Conservation (phyloP, 805 yeast species). For the Candida morakotiae region DNA sequence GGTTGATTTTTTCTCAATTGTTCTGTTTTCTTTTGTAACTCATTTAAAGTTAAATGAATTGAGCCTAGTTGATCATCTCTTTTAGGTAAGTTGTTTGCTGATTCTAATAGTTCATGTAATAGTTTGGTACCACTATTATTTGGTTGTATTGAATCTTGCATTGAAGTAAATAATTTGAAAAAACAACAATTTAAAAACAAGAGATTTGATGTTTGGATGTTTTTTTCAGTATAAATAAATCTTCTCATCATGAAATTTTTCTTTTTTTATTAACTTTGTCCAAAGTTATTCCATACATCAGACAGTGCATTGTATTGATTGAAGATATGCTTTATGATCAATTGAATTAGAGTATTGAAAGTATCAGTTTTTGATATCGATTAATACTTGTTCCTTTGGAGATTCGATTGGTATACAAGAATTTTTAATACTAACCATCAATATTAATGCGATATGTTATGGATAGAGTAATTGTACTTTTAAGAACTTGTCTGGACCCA, state of each 20-base stretch:
- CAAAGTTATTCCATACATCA: conserved; percentile 62
- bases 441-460: conserved; percentile 41
- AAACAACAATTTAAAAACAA: too few species aligned
- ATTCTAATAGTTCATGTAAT: conserved; percentile 71
- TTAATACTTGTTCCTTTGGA: background rate
- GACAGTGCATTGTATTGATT: conserved; percentile 52
- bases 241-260: conserved; percentile 1
- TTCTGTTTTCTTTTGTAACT: conserved; percentile 66
- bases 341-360: conserved; percentile 1
- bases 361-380: conserved; percentile 6
- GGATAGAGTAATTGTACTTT: conserved; percentile 40
- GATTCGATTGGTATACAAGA: conserved; percentile 1
- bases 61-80: conserved; percentile 62
- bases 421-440: conserved; percentile 3
- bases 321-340: conserved; percentile 1
- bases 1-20: conserved; percentile 47
- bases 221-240: background rate
- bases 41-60: conserved; percentile 74
- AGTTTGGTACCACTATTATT: conserved; percentile 15
- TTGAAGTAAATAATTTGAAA: too few species aligned
- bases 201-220: conserved; percentile 4
- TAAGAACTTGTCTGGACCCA: conserved; percentile 50
- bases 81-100: conserved; percentile 71
- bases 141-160: too few species aligned
- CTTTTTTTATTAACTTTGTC: conserved; percentile 49